Percentiles rank a stretch among this genome's conserved stretches.
Evolutionary conservation across 2,329 filamentous ascomycete species (phyloP).

Genomic region (Trichoderma simmonsii): DNA sequence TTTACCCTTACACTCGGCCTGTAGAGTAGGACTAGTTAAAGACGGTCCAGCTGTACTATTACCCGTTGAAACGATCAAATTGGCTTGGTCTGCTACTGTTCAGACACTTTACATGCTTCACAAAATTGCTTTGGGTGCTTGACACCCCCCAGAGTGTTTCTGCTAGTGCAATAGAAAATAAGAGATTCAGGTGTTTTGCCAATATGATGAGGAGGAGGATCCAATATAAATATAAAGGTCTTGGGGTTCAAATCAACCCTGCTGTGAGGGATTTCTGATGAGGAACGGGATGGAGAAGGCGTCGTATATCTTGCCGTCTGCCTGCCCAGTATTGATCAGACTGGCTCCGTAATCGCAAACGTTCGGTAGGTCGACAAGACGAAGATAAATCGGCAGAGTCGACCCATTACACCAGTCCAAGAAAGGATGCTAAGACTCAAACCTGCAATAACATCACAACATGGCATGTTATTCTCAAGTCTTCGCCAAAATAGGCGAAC

Average conservation of each 20-base stretch:
- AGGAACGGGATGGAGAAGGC: background rate
- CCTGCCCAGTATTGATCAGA: background rate
- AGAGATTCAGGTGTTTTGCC: fast-evolving
- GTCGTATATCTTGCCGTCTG: background rate
- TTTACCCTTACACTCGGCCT: background rate
- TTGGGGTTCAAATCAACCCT: background rate
- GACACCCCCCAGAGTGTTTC: background rate
- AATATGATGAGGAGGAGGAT: background rate
- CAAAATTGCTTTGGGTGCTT: background rate
- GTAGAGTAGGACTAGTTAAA: background rate
- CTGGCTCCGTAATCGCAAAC: background rate
- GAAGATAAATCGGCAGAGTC: background rate
- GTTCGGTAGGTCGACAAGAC: background rate
- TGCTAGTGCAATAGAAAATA: background rate
- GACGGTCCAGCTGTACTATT: background rate
- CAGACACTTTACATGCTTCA: background rate
- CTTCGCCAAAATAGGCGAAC: background rate
- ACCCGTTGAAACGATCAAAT: background rate
- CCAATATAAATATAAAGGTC: background rate
- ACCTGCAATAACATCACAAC: background rate
- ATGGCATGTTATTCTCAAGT: background rate
- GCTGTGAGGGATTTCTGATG: background rate
- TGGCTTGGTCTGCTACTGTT: background rate
- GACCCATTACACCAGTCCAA: background rate
- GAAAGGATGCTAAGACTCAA: background rate